These are phyloP conservation scores for Prunus fruticosa DNA, from an alignment of 306 rosid species.

Conservation along the genomic window DNA sequence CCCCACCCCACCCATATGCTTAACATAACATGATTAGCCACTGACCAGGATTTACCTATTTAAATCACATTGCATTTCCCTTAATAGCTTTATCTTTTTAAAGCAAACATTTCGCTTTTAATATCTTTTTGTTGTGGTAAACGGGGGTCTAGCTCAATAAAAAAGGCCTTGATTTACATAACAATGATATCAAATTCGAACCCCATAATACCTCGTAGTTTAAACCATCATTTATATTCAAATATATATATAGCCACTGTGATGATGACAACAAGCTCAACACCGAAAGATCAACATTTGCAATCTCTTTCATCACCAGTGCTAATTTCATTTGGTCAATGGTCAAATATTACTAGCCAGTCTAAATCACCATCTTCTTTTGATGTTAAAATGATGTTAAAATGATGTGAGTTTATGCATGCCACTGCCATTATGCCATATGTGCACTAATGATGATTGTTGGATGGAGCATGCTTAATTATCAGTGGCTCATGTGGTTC, in stretches of 20 bases:
- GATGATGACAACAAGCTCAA: background rate
- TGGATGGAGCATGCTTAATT: background rate
- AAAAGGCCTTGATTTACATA: too few relatives aligned
- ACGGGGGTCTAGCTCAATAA: too few relatives aligned
- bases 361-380: too few relatives aligned
- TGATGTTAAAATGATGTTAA: background rate
- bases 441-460: background rate
- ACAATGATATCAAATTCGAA: too few relatives aligned
- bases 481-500: background rate
- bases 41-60: background rate
- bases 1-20: background rate
- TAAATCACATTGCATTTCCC: background rate
- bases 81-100: background rate
- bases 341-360: background rate
- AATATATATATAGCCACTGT: too few relatives aligned
- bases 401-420: background rate
- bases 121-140: background rate
- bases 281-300: background rate
- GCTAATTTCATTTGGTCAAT: slow-evolving; percentile 7
- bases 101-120: background rate
- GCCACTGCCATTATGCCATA: background rate
- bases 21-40: too few relatives aligned
- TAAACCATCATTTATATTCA: too few relatives aligned
- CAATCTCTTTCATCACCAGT: background rate
- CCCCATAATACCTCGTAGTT: too few relatives aligned